Base-by-base conservation (phyloP, 176 grass and related monocot genomes). In the Aegilops bicornis region DNA sequence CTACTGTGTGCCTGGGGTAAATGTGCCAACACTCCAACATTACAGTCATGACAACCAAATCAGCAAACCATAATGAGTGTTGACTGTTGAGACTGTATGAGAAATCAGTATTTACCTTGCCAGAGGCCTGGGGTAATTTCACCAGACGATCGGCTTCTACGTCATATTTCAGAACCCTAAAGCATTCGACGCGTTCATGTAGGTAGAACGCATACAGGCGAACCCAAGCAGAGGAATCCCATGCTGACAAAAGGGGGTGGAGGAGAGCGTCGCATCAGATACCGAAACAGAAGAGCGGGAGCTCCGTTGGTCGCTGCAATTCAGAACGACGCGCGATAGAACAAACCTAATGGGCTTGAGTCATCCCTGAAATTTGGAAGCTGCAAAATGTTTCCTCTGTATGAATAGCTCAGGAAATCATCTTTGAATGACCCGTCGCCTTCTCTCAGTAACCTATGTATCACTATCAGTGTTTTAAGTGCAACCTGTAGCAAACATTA, bases 311-410 rank as follows among this genome's bases (percentile, higher is more conserved):
- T 29, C 39, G 35, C 79, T 79, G 20, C 7, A 29, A 0, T 22
- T 61, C 40, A 65, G 67, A 65, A 72, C 7, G 58, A 54, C 23
- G 50, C 52, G 61, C 24, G 68, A 45, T 74, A 20, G 70, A 83
- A 88, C 69, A 74, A 68, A 98, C 96, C 96, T 85, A 96, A 48
- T 83, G 96, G 91, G 79, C 93, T 92, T 10, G 96, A 96, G 79
- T 96, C 96, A 89, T 98, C 93, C 63, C 94, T 94, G 73, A 98
- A 98, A 24, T 91, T 91, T 76, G 96, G 88, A 76, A 98, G 95
- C 70, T 98, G 92, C 66, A 98, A 77, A 79, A 98, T 89, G 77
- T 83, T 92, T 47, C 96, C 92, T 96, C 96, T 88, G 25, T 88
- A 90, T 14, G 93, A 94, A 71, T 98, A 98, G 24, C 47, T 98